A percentile compares a stretch with the other conserved stretches of the same genome.
Evolutionary conservation across 306 rosid species (phyloP).

Genomic region (Cicer arietinum): DNA sequence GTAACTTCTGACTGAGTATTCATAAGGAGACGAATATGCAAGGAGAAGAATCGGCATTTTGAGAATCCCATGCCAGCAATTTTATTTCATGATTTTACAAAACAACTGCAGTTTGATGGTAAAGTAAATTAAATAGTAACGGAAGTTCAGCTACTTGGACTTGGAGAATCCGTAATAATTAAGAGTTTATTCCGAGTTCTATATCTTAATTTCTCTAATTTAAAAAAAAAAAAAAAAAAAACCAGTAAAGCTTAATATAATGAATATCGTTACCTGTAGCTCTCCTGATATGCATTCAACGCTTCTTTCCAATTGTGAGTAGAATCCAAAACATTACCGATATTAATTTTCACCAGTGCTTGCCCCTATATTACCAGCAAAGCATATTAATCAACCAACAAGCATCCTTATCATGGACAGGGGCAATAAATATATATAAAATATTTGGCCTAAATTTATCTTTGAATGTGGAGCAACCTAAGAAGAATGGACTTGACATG

Average conservation of each 20-base stretch:
- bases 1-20: constrained; percentile 1
- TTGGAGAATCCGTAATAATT: constrained; percentile 16
- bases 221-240: constrained; percentile 38
- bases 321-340: constrained; percentile 84
- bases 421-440: neutral
- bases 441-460: constrained; percentile 22
- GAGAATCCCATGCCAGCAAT: constrained; percentile 27
- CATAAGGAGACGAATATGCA: constrained; percentile 26
- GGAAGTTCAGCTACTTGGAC: constrained; percentile 34
- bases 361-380: constrained; percentile 69
- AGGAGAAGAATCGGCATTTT: neutral
- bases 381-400: constrained; percentile 45
- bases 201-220: constrained; percentile 1
- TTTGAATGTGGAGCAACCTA: constrained; percentile 31
- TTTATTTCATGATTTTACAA: constrained; percentile 24
- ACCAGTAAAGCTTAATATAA: constrained; percentile 26
- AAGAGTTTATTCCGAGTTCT: constrained; percentile 24
- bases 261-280: constrained; percentile 67
- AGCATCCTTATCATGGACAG: constrained; percentile 26
- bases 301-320: constrained; percentile 68
- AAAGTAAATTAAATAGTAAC: constrained; percentile 18
- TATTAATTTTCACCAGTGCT: constrained; percentile 70
- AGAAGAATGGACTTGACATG: constrained; percentile 32
- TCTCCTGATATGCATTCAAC: constrained; percentile 68
- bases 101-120: constrained; percentile 3